These are phyloP conservation scores for Centaurea solstitialis DNA, from an alignment of 129 eudicot species.

Conservation along the genomic window DNA sequence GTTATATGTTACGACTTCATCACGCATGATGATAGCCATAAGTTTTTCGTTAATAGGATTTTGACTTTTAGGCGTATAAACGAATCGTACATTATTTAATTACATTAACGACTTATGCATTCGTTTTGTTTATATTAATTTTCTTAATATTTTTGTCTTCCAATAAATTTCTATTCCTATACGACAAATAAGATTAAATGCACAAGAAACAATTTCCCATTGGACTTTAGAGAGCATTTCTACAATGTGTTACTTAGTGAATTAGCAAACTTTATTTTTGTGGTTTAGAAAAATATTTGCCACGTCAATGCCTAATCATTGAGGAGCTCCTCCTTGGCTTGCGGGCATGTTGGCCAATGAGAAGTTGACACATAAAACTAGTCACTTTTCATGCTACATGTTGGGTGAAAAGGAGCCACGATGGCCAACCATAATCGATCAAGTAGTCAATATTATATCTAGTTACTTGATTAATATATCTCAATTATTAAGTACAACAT, in stretches of 20 bases:
- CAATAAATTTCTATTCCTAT: too few relatives aligned
- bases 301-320: conserved; percentile 3
- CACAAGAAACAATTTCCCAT: too few relatives aligned
- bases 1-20: background rate
- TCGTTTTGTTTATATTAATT: background rate
- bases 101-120: background rate
- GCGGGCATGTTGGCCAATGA: background rate
- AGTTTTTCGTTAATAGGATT: background rate
- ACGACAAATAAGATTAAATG: background rate
- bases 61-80: background rate
- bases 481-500: background rate
- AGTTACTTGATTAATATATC: background rate
- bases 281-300: background rate
- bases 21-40: background rate
- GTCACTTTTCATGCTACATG: conserved; percentile 14
- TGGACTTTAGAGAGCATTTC: too few relatives aligned
- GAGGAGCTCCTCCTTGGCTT: background rate
- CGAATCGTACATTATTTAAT: background rate
- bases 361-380: background rate
- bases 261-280: too few relatives aligned
- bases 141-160: background rate
- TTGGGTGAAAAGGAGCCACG: conserved; percentile 1
- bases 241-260: too few relatives aligned
- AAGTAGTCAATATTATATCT: background rate
- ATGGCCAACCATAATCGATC: background rate